Conservation (phyloP, 1,284 basidiomycete species). For the Amylostereum areolatum region DNA sequence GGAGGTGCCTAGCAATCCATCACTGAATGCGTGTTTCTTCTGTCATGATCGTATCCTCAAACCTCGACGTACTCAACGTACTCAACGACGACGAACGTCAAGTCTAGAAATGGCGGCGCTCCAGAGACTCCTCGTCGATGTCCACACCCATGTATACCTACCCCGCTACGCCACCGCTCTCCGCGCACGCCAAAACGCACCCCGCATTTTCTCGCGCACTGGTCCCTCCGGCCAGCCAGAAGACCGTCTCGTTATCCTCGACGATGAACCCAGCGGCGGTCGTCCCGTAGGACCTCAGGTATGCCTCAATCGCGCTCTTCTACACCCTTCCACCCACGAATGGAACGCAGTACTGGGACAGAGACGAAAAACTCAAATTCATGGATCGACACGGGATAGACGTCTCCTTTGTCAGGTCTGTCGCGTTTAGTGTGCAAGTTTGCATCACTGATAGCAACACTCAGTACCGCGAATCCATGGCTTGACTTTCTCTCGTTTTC, state of each 20-base stretch:
- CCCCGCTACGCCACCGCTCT: constrained; percentile 66
- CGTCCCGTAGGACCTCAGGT: constrained; percentile 61
- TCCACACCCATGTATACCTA: constrained; percentile 81
- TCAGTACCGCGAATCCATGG: constrained; percentile 82
- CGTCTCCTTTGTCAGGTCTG: constrained; percentile 59
- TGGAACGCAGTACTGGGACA: constrained; percentile 66
- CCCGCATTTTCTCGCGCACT: constrained; percentile 58
- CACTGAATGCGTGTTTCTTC: too few relatives aligned
- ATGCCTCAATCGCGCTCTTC: constrained; percentile 16
- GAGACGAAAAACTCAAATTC: constrained; percentile 69
- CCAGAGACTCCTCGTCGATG: constrained; percentile 53
- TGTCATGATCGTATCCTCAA: too few relatives aligned
- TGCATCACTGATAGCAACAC: not conserved
- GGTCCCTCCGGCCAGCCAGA: constrained; percentile 39
- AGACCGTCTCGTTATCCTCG: constrained; percentile 68
- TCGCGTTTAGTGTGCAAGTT: too few relatives aligned
- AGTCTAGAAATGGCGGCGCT: constrained; percentile 8
- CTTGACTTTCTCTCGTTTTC: constrained; percentile 72
- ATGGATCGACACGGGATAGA: constrained; percentile 76
- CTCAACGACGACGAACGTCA: too few relatives aligned
- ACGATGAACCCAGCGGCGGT: constrained; percentile 72
- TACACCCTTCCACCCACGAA: constrained; percentile 10
- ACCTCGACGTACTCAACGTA: too few relatives aligned
- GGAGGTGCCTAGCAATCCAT: too few relatives aligned
- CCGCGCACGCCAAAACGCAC: constrained; percentile 53